Evolutionary conservation across 2,329 filamentous ascomycete species (phyloP), one percentile per base, ranked within the genome.

Genomic region (Sporothrix curviconia): DNA sequence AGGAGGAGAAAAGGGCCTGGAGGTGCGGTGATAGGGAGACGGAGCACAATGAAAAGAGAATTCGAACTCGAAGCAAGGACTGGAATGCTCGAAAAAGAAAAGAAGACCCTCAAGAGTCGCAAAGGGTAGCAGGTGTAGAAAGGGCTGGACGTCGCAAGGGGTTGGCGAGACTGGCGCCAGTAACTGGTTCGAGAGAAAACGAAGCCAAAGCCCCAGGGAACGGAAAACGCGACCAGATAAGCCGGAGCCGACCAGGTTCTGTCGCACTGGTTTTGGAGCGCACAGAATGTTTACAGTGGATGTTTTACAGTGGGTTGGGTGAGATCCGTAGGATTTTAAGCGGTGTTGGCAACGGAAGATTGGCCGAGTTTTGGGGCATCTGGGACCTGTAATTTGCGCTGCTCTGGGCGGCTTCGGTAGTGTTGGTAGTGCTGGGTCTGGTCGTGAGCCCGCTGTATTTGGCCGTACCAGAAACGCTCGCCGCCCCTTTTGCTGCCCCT

Each of bases 201-300:
- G 46, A 56, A 51, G 34, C 37, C 43, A 50, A 43, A 44, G 43
- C 15, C 19, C 24, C 25, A 47, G 54, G 46, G 47, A 44, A 25
- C 32, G 24, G 40, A 39, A 36, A 55, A 58, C 43, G 50, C 44
- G 59, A 40, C 34, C 30, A 40, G 46, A 55, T 37, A 50, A 58
- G 56, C 40, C 42, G 30, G 42, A 46, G 12, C 42, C 42, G 24
- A 25, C 24, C 24, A 46, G 42, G 42, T 46, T 46, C 42, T 25
- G 17, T 36, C 30, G 34, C 46, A 49, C 30, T 36, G 11, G 17
- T 15, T 43, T 36, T 50, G 4, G 46, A 19, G 46, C 28, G 17
- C 25, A n/a, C 46, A 36, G 30, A 32, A 24, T 32, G n/a, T 50
- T n/a, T n/a, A n/a, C n/a, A n/a, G n/a, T n/a, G 17, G 28, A 22